phyloP scores from a whole-genome alignment of 768 basidiomycete species.

The Suillus subluteus region DNA sequence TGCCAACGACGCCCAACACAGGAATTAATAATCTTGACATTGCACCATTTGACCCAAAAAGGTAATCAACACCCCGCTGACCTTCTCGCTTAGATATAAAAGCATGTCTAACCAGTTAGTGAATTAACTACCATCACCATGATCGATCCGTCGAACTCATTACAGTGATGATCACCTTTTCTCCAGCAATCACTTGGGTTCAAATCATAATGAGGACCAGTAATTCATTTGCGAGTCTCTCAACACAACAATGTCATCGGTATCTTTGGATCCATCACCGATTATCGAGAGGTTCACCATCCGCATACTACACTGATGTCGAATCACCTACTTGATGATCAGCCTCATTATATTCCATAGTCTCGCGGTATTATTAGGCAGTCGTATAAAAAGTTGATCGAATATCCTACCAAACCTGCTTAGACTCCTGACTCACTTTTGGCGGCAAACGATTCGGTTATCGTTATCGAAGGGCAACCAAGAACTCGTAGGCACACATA shows the following conservation, averaged over 20 bases:
- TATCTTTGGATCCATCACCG: background rate
- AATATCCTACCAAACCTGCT: background rate
- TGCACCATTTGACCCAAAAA: background rate
- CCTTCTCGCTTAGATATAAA: too few relatives aligned
- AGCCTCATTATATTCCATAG: too few relatives aligned
- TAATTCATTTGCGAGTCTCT: background rate
- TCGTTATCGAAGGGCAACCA: background rate
- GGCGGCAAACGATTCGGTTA: background rate
- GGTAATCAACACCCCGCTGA: background rate
- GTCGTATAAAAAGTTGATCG: background rate
- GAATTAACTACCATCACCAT: too few relatives aligned
- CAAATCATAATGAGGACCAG: too few relatives aligned
- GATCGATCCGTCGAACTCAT: too few relatives aligned
- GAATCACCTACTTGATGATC: too few relatives aligned
- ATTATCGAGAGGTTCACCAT: background rate
- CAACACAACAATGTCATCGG: background rate
- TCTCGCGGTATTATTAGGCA: background rate
- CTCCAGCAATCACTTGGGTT: too few relatives aligned
- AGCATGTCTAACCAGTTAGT: too few relatives aligned
- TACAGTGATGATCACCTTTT: too few relatives aligned
- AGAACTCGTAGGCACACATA: background rate
- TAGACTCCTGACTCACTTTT: background rate
- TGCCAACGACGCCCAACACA: background rate
- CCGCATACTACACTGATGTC: background rate
- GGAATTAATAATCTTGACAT: background rate